These are phyloP conservation scores for Spathaspora hagerdaliae DNA, from an alignment of 805 yeast genomes.

Conservation along the genomic window DNA sequence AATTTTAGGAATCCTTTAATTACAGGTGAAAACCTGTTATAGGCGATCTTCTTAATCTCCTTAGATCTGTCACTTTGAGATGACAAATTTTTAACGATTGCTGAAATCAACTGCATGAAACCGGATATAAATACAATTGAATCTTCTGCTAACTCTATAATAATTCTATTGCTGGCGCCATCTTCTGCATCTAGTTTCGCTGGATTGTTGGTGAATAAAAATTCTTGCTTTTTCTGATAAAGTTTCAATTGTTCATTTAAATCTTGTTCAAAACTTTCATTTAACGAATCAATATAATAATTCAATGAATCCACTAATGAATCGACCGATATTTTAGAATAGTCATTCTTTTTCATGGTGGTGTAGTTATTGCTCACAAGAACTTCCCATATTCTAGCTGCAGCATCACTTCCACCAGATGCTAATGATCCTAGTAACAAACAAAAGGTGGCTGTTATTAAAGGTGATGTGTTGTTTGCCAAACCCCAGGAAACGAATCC, in stretches of 20 bases:
- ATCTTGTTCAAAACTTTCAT: conserved; percentile 34
- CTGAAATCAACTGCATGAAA: conserved; percentile 57
- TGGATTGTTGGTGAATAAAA: conserved; percentile 17
- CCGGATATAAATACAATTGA: conserved; percentile 72
- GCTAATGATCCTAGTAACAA: conserved; percentile 75
- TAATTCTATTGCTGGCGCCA: conserved; percentile 27
- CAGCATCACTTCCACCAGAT: conserved; percentile 52
- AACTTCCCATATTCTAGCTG: conserved; percentile 36
- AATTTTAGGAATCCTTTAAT: conserved; percentile 33
- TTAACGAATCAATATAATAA: conserved; percentile 48
- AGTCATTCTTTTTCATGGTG: conserved; percentile 32
- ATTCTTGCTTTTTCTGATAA: conserved; percentile 33
- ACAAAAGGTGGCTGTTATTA: conserved; percentile 79
- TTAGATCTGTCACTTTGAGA: conserved; percentile 18
- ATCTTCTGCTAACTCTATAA: conserved; percentile 70
- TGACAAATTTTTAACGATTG: conserved; percentile 27
- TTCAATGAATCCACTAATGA: conserved; percentile 50
- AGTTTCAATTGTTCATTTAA: conserved; percentile 23
- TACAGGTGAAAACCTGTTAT: conserved; percentile 30
- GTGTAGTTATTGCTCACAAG: conserved; percentile 25
- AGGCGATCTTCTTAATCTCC: conserved; percentile 24
- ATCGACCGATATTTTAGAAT: conserved; percentile 50
- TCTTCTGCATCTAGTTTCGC: conserved; percentile 17
- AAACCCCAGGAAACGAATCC: conserved; percentile 92
- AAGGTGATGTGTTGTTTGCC: conserved; percentile 65